Base-by-base conservation (phyloP, 441 rosid genomes). In the Gossypium armourianum region DNA sequence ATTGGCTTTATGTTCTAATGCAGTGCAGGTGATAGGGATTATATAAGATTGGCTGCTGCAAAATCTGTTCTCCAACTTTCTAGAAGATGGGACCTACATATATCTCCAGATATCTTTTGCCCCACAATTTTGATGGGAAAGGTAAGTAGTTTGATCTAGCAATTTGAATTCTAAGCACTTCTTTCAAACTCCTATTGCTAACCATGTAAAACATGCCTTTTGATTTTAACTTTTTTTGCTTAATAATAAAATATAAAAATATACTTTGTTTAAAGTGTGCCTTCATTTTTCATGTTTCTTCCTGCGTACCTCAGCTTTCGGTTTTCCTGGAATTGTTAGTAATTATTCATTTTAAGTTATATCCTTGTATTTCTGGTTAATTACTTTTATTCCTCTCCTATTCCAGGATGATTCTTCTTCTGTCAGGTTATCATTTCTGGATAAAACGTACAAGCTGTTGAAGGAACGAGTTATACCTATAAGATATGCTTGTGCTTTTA, bases 31-130 rank as follows among this genome's bases (percentile, higher is more conserved):
- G 86, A 84, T 57, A 74, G 80, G 69, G 80, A 78, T 76, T 76
- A 81, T 68, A 62, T 87, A 67, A 88, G 91, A 84, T 75, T 92
- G 77, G 92, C 90, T 80, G 93, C 97, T 68, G 90, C 97, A 75
- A 92, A 92, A 83, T 86, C 94, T 75, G 86, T 94, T 76, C 86
- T 94, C 65, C 87, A 68, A 72, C 93, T 94, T 70, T 88, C 97
- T 56, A 83, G 86, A 80, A 94, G 86, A 87, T 94, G 96, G 97
- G 94, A 94, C 89, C 81, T 89, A 58, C 88, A 89, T 78, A 83
- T 94, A 70, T 83, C 93, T 69, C 91, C 97, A 20, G 86, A 85
- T 72, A 65, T 87, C 66, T 95, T 90, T 67, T 84, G 78, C 71
- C 77, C 71, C 56, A 87, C 97, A 49, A 74, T 92, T 69, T 76